Base-by-base conservation (phyloP, 1,284 basidiomycete species). In the Microbotryum saponariae region DNA sequence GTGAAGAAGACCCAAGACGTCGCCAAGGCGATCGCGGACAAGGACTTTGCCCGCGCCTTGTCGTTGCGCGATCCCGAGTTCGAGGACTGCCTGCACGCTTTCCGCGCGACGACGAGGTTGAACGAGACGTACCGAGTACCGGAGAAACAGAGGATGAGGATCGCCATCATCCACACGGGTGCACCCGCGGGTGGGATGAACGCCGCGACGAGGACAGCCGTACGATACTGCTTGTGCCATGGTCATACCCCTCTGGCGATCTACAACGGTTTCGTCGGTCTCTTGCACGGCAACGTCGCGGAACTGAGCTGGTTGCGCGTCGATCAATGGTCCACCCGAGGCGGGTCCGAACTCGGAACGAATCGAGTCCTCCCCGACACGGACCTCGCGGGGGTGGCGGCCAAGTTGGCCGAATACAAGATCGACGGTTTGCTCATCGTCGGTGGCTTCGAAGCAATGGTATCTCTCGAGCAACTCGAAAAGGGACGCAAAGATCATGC, bases 151-250 rank as follows among this genome's bases (percentile, higher is more conserved):
- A 81, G 86, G 60, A 85, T 97, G 77, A 83, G 89, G 25, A 80
- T 97, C 64, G 93, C 85, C 44, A 90, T 97, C 73, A 87, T 97
- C 78, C 91, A 97, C 73, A 86, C 94, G 72, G 94, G 94, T 64
- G 96, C 96, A 1, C 94, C 96, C 4, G 93, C 94, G 4, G 93
- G 94, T 60, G 94, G 96, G 14, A 97, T 98, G 91, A 97, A 98
- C 74, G 93, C 93, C 1, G 94, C 94, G 0, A 97, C 92, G 0
- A 86, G 94, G 51, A 87, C 93, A 42, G 91, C 91, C 1, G 91
- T 90, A 8, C 87, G 94, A 20, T 97, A 91, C 79, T 97, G 92
- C 74, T 79, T 94, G 66, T 85, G 85, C 63, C 88, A 91, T 72
- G 94, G 96, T 1, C 94, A 98, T 76, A 88, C 83, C 23, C 88